Conservation (phyloP, 345 rosid species). For the Heritiera fomes region DNA sequence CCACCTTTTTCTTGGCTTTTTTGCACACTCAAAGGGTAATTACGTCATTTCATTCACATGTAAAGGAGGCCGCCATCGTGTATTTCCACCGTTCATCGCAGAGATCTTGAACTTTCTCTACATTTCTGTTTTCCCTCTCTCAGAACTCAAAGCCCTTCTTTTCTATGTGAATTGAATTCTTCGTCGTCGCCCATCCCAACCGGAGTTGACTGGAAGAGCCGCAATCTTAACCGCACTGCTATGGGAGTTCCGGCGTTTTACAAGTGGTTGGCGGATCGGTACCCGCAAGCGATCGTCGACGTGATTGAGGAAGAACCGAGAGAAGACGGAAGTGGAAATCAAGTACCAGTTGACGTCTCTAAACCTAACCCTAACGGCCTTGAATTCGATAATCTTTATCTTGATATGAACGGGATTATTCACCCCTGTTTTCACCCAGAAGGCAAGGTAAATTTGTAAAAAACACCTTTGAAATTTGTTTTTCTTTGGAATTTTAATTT, state of each 20-base stretch:
- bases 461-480: neutral
- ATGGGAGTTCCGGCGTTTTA: constrained; percentile 99
- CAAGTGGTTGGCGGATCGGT: constrained; percentile 95
- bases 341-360: constrained; percentile 55
- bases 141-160: neutral
- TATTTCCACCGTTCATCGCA: neutral
- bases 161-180: neutral
- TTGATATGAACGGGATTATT: constrained; percentile 94
- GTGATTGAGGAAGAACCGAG: constrained; percentile 76
- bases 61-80: neutral
- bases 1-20: neutral
- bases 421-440: constrained; percentile 99
- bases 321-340: constrained; percentile 40
- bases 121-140: neutral
- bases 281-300: constrained; percentile 74
- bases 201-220: constrained; percentile 8
- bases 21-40: neutral
- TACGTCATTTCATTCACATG: neutral
- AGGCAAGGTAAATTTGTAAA: constrained; percentile 59
- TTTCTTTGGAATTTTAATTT: neutral
- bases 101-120: constrained; percentile 17
- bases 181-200: neutral
- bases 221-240: constrained; percentile 12
- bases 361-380: constrained; percentile 91
- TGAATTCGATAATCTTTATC: constrained; percentile 86